Evolutionary conservation across 179 eudicot genomes (phyloP), one percentile per base, ranked within the genome.

Genomic region (Nepenthes alata): DNA sequence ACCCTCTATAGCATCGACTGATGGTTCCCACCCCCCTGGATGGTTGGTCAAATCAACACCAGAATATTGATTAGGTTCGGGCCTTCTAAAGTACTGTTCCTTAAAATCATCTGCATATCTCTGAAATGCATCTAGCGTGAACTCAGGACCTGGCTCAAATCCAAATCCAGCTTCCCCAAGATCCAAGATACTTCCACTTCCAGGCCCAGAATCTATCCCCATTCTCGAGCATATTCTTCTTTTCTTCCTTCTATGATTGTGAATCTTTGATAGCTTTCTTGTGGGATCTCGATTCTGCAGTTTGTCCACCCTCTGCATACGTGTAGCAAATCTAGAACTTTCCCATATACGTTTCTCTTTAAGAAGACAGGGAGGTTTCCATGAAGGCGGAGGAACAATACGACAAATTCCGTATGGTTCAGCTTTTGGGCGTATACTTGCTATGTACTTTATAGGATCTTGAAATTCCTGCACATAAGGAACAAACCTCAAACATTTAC

Each of bases 361-460:
- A 15, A 94, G 76, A 69, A 71, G 86, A 62, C 94, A 94, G 60
- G 97, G 91, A 74, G 97, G 95, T 70, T 81, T 87, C 99, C 99
- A 94, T 47, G 96, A 76, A 67, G 88, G 66, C 59, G 99, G 99
- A 64, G 99, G 99, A 59, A 94, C 83, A 55, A 94, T 94, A 47
- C 99, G 97, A 57, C 99, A 94, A 61, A 94, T 94, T 51, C 99
- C 99, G 77, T 85, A 94, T 44, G 58, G 73, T 77, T 94, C 99
- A 54, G 99, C 99, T 69, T 69, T 65, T 12, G 69, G 72, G 41
- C 96, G 95, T 76, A 94, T 91, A 57, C 79, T 84, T 45, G 78
- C 84, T 53, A 94, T 94, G 66, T 83, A 94, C 55, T 75, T 78
- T 55, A 94, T 63, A 47, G 99, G 75, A 71, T 94, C 99, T 72